These are phyloP conservation scores for Pythium pectinolyticum DNA, from an alignment of 352 stramenopile species.

Conservation along the genomic window DNA sequence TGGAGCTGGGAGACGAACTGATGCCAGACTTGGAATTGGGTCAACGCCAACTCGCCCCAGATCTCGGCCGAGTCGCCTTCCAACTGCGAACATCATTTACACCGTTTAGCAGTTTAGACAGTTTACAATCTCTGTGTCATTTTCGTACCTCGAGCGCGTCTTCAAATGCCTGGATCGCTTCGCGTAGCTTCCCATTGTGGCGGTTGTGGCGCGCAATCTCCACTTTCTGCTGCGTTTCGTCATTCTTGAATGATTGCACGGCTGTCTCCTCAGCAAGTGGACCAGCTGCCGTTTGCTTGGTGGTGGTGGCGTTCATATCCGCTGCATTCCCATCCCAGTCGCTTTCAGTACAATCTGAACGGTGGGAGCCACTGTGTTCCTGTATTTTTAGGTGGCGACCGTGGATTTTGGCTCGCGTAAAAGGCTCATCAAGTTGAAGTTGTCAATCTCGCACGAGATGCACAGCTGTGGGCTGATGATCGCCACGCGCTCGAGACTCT, in stretches of 20 bases:
- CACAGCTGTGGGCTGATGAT: conserved; percentile 36
- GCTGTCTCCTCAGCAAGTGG: too few relatives aligned
- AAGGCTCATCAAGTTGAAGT: conserved; percentile 30
- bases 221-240: conserved; percentile 32
- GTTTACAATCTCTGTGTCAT: neutral
- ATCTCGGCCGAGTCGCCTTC: conserved; percentile 56
- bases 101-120: neutral
- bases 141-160: conserved; percentile 42
- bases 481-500: conserved; percentile 45
- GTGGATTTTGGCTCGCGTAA: neutral
- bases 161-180: conserved; percentile 43
- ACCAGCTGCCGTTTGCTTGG: neutral
- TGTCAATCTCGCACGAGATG: conserved; percentile 53
- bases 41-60: conserved; percentile 60
- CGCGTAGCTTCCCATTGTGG: conserved; percentile 39
- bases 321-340: neutral
- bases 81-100: conserved; percentile 23
- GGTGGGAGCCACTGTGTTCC: too few relatives aligned
- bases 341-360: neutral
- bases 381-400: conserved; percentile 21
- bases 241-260: conserved; percentile 20
- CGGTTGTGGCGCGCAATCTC: conserved; percentile 37
- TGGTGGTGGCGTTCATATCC: neutral
- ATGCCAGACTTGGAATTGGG: conserved; percentile 65
- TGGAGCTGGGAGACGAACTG: conserved; percentile 39